Conservation (phyloP, 306 rosid species). For the Vigna trinervia region DNA sequence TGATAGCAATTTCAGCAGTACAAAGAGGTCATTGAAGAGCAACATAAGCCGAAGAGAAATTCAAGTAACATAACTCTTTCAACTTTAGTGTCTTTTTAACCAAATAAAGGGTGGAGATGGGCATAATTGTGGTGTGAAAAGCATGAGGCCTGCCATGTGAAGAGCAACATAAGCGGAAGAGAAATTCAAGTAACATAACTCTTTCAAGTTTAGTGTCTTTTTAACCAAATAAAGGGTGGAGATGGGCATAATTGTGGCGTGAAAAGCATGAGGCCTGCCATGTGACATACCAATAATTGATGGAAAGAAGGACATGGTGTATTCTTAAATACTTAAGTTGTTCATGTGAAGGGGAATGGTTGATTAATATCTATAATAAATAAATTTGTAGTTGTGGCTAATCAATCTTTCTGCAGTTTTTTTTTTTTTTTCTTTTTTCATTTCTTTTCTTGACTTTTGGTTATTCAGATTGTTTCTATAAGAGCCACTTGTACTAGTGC, state of each 20-base stretch:
- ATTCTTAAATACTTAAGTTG: background rate
- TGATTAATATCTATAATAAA: background rate
- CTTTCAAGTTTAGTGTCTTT: background rate
- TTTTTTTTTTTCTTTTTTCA: background rate
- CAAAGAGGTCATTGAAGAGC: background rate
- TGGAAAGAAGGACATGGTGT: no score
- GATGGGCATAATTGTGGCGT: background rate
- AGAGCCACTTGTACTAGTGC: conserved; percentile 5
- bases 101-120: background rate
- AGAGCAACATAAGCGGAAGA: background rate
- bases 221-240: background rate
- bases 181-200: background rate
- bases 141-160: background rate
- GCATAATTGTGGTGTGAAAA: background rate
- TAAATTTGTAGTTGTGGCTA: conserved; percentile 17
- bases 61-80: background rate
- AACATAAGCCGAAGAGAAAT: background rate
- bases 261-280: background rate
- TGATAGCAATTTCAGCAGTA: background rate
- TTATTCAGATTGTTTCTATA: conserved; percentile 15
- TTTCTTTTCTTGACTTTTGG: conserved; percentile 2
- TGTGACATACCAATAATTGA: background rate
- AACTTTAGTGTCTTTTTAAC: background rate
- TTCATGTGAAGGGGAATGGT: background rate
- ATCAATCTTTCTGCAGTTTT: conserved; percentile 6